Conservation (phyloP, 345 rosid genomes). For the Murraya koenigii region DNA sequence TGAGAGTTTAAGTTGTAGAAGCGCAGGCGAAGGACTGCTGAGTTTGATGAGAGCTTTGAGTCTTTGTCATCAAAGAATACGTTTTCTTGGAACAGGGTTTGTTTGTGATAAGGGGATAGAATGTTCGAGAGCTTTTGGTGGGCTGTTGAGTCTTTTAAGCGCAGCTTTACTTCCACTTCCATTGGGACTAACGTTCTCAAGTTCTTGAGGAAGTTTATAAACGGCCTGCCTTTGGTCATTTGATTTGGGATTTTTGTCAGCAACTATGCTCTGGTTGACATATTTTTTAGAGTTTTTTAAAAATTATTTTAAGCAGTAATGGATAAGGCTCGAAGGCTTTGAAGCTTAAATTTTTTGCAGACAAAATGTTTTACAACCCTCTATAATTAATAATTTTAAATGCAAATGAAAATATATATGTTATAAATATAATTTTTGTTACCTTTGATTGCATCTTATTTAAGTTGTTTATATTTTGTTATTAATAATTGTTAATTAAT, state of each 20-base stretch:
- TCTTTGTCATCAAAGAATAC: constrained; percentile 54
- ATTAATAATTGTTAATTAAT: too few relatives aligned
- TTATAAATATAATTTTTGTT: too few relatives aligned
- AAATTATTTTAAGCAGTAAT: not conserved
- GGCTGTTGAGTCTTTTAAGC: constrained; percentile 34
- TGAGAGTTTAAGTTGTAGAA: constrained; percentile 40
- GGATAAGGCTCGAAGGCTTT: not conserved
- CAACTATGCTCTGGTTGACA: not conserved
- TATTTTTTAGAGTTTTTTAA: not conserved
- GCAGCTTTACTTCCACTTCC: constrained; percentile 72
- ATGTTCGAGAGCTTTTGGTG: constrained; percentile 39
- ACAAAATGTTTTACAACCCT: too few relatives aligned
- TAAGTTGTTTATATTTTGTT: too few relatives aligned
- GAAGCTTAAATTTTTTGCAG: too few relatives aligned
- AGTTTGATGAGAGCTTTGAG: constrained; percentile 37
- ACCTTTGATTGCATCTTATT: too few relatives aligned
- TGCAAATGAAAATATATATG: too few relatives aligned
- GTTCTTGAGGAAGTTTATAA: not conserved
- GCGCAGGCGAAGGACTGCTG: constrained; percentile 63
- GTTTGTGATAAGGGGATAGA: constrained; percentile 47
- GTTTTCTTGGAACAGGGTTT: constrained; percentile 56
- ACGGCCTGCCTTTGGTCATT: not conserved
- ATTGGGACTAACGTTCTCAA: constrained; percentile 10
- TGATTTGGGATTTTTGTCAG: not conserved
- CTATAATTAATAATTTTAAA: too few relatives aligned